A percentile compares a stretch with the other conserved stretches of the same genome.
phyloP scores from a whole-genome alignment of 495 filamentous ascomycete species.

The Penicillium silybi region DNA sequence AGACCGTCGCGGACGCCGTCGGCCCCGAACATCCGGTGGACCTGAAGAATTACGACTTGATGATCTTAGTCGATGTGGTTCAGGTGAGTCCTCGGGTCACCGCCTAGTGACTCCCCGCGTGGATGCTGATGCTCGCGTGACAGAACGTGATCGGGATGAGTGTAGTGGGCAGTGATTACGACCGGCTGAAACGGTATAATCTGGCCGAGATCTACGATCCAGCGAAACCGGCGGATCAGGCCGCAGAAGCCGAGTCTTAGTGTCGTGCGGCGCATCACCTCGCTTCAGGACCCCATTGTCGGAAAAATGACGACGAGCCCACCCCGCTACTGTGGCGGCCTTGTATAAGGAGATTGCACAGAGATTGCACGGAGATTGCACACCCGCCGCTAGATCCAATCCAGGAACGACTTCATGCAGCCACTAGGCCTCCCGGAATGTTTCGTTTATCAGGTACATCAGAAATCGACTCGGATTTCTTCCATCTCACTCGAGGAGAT shows the following conservation, averaged over 20 bases:
- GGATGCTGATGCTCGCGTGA: conserved; percentile 6
- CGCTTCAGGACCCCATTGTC: neutral
- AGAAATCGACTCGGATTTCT: neutral
- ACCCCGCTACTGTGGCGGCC: neutral
- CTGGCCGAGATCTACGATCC: conserved; percentile 61
- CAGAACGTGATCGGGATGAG: conserved; percentile 79
- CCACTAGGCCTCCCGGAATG: conserved; percentile 1
- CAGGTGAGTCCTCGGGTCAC: conserved; percentile 56
- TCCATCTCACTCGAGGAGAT: neutral
- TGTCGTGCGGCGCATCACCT: neutral
- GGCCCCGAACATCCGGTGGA: conserved; percentile 75
- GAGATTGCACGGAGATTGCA: neutral
- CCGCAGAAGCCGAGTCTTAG: conserved; percentile 4
- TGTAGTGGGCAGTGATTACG: conserved; percentile 66
- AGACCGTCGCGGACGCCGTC: conserved; percentile 66
- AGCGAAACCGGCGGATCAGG: conserved; percentile 23
- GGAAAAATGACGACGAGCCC: neutral
- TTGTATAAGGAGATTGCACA: neutral
- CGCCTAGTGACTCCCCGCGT: neutral
- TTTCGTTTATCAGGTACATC: neutral
- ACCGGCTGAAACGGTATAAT: conserved; percentile 68
- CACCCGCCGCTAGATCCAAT: neutral
- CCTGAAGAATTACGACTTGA: conserved; percentile 72
- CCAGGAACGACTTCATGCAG: conserved; percentile 5
- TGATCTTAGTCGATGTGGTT: conserved; percentile 85